These are phyloP conservation scores for Kuraishia cidri DNA, from an alignment of 805 yeast genomes.

Conservation along the genomic window DNA sequence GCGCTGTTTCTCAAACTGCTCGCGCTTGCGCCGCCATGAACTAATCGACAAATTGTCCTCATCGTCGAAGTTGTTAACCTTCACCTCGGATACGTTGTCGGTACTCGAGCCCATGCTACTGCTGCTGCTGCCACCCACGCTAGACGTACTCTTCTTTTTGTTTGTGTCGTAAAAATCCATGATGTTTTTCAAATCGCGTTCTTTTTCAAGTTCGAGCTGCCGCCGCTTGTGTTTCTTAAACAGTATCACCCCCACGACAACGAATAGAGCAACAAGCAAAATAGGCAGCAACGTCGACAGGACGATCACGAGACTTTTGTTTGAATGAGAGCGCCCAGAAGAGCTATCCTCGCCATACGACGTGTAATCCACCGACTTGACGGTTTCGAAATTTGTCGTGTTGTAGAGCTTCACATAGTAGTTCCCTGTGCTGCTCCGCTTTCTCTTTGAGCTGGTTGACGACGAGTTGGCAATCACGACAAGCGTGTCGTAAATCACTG, in stretches of 20 bases:
- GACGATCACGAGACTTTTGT: conserved; percentile 28
- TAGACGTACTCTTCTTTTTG: too few relatives aligned
- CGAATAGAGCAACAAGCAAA: conserved; percentile 23
- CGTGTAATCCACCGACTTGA: conserved; percentile 22
- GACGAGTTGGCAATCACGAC: conserved; percentile 25
- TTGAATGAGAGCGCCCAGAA: conserved; percentile 7
- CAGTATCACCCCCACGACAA: conserved; percentile 17
- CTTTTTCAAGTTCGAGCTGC: conserved; percentile 17
- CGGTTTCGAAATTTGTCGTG: conserved; percentile 21
- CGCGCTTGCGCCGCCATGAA: conserved; percentile 44
- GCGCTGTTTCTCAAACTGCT: conserved; percentile 30
- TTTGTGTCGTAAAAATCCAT: conserved; percentile 19
- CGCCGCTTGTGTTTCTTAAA: conserved; percentile 16
- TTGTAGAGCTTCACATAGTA: conserved; percentile 34
- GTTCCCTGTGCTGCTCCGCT: conserved; percentile 11
- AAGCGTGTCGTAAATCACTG: conserved; percentile 40
- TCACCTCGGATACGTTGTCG: too few relatives aligned
- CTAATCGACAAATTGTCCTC: conserved; percentile 38
- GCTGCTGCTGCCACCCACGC: too few relatives aligned
- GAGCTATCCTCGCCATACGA: conserved; percentile 7
- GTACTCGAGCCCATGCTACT: too few relatives aligned
- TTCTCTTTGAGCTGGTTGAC: conserved; percentile 5
- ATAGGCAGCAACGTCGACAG: conserved; percentile 36
- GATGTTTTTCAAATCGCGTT: conserved; percentile 16
- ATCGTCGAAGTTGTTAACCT: conserved; percentile 20